Conservation (phyloP, 805 yeast genomes). For the Barnettozyma populi region DNA sequence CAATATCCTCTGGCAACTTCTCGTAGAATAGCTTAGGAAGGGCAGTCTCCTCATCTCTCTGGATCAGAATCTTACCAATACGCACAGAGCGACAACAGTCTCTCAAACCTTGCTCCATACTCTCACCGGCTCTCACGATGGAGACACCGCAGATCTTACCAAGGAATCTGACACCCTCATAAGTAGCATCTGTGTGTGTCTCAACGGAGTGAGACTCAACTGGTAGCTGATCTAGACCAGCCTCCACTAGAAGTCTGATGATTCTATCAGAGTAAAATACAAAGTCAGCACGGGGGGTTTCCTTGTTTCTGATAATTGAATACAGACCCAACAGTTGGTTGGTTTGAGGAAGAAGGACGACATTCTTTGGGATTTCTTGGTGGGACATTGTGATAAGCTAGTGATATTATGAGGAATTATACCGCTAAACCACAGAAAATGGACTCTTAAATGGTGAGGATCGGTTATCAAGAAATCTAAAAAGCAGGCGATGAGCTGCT, state of each 20-base stretch:
- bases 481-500: background rate
- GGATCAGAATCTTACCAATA: constrained; percentile 93
- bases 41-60: constrained; percentile 97
- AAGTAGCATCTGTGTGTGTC: constrained; percentile 72
- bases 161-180: constrained; percentile 71
- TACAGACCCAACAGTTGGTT: constrained; percentile 84
- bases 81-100: constrained; percentile 96
- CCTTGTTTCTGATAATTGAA: constrained; percentile 81
- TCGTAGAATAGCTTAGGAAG: constrained; percentile 87
- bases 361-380: constrained; percentile 38
- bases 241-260: constrained; percentile 89
- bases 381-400: background rate
- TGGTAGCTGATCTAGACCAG: constrained; percentile 90
- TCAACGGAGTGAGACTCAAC: constrained; percentile 61
- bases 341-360: constrained; percentile 73
- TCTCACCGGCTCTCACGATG: constrained; percentile 97
- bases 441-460: background rate
- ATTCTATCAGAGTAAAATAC: constrained; percentile 94
- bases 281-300: constrained; percentile 84
- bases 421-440: background rate
- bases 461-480: background rate
- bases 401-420: background rate
- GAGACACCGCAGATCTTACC: constrained; percentile 98
- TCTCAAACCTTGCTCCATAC: constrained; percentile 97
- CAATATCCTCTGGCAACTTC: constrained; percentile 88